Evolutionary conservation across 1,284 basidiomycete genomes (phyloP).

Genomic region (Marasmius tenuissimus): DNA sequence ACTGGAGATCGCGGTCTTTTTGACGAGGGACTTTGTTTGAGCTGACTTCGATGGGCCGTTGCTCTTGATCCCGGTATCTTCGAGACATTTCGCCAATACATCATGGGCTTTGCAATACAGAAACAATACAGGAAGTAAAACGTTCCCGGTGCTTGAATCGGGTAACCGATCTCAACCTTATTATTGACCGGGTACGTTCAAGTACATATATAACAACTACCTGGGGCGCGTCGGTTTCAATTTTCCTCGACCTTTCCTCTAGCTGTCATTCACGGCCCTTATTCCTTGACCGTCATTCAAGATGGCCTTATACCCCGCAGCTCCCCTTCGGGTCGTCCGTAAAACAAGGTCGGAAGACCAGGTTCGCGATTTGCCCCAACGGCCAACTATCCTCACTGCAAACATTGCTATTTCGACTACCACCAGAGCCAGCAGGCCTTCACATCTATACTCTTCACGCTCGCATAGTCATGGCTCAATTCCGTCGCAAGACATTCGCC

Average conservation of each 20-base stretch:
- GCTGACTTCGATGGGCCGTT: no score
- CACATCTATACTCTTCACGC: not conserved
- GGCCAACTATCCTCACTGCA: not conserved
- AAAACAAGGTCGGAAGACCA: conserved; percentile 2
- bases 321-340: not conserved
- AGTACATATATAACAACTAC: no score
- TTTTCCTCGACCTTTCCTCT: not conserved
- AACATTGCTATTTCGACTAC: not conserved
- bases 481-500: not conserved
- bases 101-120: no score
- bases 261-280: not conserved
- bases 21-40: no score
- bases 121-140: no score
- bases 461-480: not conserved
- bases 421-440: not conserved
- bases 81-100: no score
- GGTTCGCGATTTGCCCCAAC: conserved; percentile 4
- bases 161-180: no score
- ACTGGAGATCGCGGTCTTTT: no score
- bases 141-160: no score
- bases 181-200: no score
- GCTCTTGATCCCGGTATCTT: no score
- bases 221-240: no score
- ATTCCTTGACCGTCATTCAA: not conserved
- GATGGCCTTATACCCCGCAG: not conserved